A percentile compares a stretch with the other conserved stretches of the same genome.
Evolutionary conservation across 345 rosid species (phyloP).

Genomic region (Cardamine occulta): DNA sequence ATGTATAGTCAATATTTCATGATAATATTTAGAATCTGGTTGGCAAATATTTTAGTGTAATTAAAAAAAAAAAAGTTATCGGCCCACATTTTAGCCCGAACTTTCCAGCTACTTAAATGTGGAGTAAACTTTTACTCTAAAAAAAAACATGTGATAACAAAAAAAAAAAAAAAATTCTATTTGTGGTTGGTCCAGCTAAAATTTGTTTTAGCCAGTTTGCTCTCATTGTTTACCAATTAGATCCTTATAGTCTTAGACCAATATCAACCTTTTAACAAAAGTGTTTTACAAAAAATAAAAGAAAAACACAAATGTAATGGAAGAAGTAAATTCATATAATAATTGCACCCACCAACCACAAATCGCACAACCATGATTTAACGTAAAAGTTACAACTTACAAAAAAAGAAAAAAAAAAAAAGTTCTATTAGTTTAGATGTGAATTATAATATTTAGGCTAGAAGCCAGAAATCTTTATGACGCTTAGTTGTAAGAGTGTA

Average conservation of each 20-base stretch:
- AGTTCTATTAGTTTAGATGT: not conserved
- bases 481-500: conserved; percentile 91
- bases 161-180: too few relatives aligned
- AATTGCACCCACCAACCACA: conserved; percentile 28
- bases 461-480: conserved; percentile 96
- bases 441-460: conserved; percentile 47
- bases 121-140: too few relatives aligned
- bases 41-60: too few relatives aligned
- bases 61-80: too few relatives aligned
- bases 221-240: too few relatives aligned
- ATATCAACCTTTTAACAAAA: not conserved
- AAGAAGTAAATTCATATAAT: conserved; percentile 6
- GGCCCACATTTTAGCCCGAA: too few relatives aligned
- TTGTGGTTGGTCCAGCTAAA: too few relatives aligned
- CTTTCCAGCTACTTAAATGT: too few relatives aligned
- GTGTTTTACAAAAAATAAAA: not conserved
- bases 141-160: too few relatives aligned
- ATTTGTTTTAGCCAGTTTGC: too few relatives aligned
- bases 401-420: not conserved
- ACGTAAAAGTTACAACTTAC: not conserved
- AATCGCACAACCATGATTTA: conserved; percentile 18
- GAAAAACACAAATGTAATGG: not conserved
- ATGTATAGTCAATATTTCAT: too few relatives aligned
- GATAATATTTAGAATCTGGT: too few relatives aligned
- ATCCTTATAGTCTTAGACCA: not conserved